Base-by-base conservation (phyloP, 805 yeast genomes). In the Lachancea nothofagi region DNA sequence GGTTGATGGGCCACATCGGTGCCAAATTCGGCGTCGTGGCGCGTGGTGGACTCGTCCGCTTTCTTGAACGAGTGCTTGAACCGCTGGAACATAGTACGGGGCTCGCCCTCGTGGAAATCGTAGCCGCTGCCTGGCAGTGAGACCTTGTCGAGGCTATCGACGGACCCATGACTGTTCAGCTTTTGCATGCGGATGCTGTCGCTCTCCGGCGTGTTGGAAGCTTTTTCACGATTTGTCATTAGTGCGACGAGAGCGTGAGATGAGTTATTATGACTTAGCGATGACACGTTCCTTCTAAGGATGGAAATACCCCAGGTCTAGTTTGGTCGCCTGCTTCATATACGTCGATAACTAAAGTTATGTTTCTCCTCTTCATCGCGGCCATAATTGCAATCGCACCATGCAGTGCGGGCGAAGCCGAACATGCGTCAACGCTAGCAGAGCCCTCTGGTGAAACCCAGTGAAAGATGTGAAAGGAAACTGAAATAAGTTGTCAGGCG, bases 61-160 rank as follows among this genome's bases (percentile, higher is more conserved):
- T 35, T 27, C n/a, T 29, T 33, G 38, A 40, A 40, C 5, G 43
- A 33, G 19, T 14, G 7, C 19, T 18, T 25, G 21, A 40, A 29
- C 14, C 35, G 22, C 14, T 24, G 30, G 31, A 40, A 40, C 18
- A 23, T 13, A 7, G 22, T 23, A 6, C 23, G 20, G n/a, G 18
- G 14, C 23, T 40, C 35, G 26, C 22, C 25, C 8, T 23, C 24
- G 19, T 22, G 29, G 23, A 18, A 33, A n/a, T 40, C 21, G 27
- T 33, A 40, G n/a, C 23, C 26, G 15, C 30, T 29, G 21, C 17
- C 30, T 12, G 35, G 43, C 18, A 40, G 33, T 9, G 43, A 40
- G 7, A 18, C 13, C 13, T 34, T 40, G 17, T 40, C 43, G 10
- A 28, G 26, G 28, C 31, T 31, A 6, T 38, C 36, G n/a, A 26